Evolutionary conservation across 2,329 filamentous ascomycete genomes (phyloP), one percentile per base, ranked within the genome.

Genomic region (Colletotrichum tropicicola): DNA sequence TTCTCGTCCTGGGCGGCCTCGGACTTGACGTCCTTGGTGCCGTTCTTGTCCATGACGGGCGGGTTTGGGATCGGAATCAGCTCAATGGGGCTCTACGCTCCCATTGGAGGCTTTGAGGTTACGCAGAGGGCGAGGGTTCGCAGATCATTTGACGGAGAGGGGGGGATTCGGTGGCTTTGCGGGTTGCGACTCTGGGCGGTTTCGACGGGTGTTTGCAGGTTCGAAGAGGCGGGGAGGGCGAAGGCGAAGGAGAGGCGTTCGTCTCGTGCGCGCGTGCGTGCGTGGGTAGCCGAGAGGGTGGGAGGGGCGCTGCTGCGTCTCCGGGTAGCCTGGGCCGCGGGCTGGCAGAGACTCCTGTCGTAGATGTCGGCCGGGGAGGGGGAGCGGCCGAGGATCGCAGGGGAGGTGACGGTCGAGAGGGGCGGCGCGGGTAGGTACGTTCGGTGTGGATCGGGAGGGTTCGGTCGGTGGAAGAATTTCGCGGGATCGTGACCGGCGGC

Each of bases 61-160:
- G 35, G 28, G 13, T 35, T 13, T 37, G 57, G 49, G 53, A 17
- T 57, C 44, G 58, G 44, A 62, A 65, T 76, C 75, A 77, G 75
- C 75, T 73, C 62, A 65, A 73, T 72, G 70, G 69, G 69, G 72
- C 68, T 66, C 32, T 71, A 35, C 69, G 72, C 68, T 79, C 78
- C 77, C 79, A 82, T 82, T 81, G 79, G 79, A 70, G 71, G n/a
- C 75, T 73, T 71, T 71, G 52, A 72, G 73, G 79, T 81, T 80
- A 80, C 78, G 79, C 79, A 81, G 73, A 73, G 73, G 72, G 72
- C 74, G 73, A 77, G 74, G 76, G 74, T 77, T 78, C 74, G 76
- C 74, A 72, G 77, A 75, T 77, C 72, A 72, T 70, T 59, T 64
- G 63, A 52, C 37, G 47, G 19, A 28, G 49, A 35, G n/a, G 17